These are phyloP conservation scores for Fusarium agapanthi DNA, from an alignment of 2,329 filamentous ascomycete species.

Conservation along the genomic window DNA sequence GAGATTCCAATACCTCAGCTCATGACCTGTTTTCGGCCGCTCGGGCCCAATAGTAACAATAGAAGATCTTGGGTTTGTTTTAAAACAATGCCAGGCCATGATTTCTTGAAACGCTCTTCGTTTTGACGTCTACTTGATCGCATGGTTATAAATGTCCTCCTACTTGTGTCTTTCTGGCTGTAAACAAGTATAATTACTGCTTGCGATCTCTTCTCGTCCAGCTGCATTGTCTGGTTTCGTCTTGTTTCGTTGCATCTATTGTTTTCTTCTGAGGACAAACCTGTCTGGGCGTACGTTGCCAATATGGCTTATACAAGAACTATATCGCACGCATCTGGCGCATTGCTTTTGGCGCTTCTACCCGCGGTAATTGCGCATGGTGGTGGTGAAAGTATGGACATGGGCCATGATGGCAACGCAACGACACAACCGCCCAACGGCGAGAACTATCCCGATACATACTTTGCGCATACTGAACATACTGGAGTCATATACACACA, in stretches of 20 bases:
- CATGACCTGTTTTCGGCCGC: not conserved
- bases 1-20: not conserved
- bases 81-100: slow-evolving; percentile 16
- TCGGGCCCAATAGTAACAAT: not conserved
- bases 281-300: not conserved
- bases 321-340: not conserved
- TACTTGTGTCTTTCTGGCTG: not conserved
- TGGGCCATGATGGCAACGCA: slow-evolving; percentile 10
- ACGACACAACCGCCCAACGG: slow-evolving; percentile 39
- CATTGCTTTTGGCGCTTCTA: slow-evolving; percentile 18
- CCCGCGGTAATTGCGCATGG: slow-evolving; percentile 36
- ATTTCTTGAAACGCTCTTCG: slow-evolving; percentile 24
- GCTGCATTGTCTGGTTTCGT: not conserved
- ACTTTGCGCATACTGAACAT: slow-evolving; percentile 66
- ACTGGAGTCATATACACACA: slow-evolving; percentile 71
- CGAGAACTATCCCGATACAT: slow-evolving; percentile 57
- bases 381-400: slow-evolving; percentile 20
- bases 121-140: slow-evolving; percentile 10
- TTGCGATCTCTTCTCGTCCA: not conserved
- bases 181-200: not conserved
- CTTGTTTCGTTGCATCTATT: not conserved
- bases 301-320: slow-evolving; percentile 1
- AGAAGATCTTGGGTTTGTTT: slow-evolving; percentile 6
- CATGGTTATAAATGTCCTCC: not conserved
- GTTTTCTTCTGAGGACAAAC: not conserved